phyloP scores from a whole-genome alignment of 306 rosid genomes.

The Betula pendula region DNA sequence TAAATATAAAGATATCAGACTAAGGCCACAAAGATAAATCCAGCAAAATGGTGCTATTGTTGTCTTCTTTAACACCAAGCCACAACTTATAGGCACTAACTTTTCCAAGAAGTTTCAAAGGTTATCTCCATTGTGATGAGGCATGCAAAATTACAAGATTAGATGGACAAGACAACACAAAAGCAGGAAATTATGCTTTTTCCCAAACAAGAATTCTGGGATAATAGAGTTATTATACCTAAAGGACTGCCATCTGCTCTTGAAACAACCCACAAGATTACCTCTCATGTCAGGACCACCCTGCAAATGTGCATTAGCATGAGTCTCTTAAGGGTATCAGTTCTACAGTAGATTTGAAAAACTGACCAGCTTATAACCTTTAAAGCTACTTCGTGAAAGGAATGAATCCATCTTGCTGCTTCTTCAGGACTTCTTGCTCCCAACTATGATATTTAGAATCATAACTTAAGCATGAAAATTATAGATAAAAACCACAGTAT shows the following conservation, averaged over 20 bases:
- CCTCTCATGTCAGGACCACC: conserved; percentile 44
- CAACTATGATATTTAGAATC: conserved; percentile 42
- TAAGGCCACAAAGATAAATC: neutral
- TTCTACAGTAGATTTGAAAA: conserved; percentile 3
- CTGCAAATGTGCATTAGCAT: conserved; percentile 38
- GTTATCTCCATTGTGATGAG: neutral
- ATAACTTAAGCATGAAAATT: conserved; percentile 10
- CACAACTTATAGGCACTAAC: neutral
- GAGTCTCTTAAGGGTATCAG: conserved; percentile 25
- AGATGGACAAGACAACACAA: neutral
- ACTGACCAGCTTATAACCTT: conserved; percentile 50
- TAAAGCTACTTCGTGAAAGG: conserved; percentile 68
- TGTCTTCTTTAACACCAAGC: neutral
- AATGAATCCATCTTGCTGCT: conserved; percentile 83
- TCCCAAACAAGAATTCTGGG: neutral
- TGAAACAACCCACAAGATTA: conserved; percentile 38
- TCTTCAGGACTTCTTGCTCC: conserved; percentile 94
- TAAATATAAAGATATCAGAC: neutral
- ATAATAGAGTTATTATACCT: conserved; percentile 36
- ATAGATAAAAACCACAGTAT: conserved; percentile 4
- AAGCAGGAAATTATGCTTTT: neutral
- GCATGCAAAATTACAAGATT: neutral
- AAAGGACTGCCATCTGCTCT: conserved; percentile 48
- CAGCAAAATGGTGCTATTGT: neutral
- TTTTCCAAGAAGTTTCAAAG: neutral